A percentile compares a stretch with the other conserved stretches of the same genome.
These are phyloP conservation scores for Remersonia thermophila DNA, from an alignment of 2,329 filamentous ascomycete species.

Conservation along the genomic window DNA sequence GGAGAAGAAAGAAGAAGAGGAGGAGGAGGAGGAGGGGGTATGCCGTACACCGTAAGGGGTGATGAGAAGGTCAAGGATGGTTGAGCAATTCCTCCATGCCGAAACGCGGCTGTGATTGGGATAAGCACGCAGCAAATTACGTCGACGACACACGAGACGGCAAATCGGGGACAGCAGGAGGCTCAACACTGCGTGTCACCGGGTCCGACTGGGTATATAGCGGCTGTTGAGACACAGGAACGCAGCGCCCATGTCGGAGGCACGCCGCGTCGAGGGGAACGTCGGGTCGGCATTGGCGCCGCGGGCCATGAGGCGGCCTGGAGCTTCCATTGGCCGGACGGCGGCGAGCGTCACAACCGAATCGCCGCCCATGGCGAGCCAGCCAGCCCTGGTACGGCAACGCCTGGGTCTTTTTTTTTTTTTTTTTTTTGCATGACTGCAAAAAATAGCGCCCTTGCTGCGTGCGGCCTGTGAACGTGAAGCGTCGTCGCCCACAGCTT, in stretches of 20 bases:
- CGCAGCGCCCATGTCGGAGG: slow-evolving; percentile 10
- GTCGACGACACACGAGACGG: slow-evolving; percentile 22
- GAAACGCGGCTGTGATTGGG: slow-evolving; percentile 39
- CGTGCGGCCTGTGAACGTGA: slow-evolving; percentile 15
- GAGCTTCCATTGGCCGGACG: slow-evolving; percentile 8
- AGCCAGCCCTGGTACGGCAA: no score
- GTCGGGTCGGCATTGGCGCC: slow-evolving; percentile 1
- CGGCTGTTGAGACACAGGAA: slow-evolving; percentile 35
- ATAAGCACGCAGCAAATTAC: slow-evolving; percentile 27
- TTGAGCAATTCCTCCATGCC: slow-evolving; percentile 22
- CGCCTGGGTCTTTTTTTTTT: no score
- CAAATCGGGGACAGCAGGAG: no score
- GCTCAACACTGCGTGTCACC: slow-evolving; percentile 2
- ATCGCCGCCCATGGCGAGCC: no score
- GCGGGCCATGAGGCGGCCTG: slow-evolving; percentile 8
- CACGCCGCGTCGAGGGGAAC: slow-evolving; percentile 29
- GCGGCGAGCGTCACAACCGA: no score
- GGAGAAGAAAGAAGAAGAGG: no score
- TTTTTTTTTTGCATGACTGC: neutral
- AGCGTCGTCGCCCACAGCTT: slow-evolving; percentile 9
- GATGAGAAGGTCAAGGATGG: slow-evolving; percentile 15
- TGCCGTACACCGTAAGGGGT: no score
- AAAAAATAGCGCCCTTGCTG: slow-evolving; percentile 26
- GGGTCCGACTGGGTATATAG: slow-evolving; percentile 38
- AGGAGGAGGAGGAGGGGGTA: no score